Conservation (phyloP, 305 asterid species). For the Fraxinus dipetala region DNA sequence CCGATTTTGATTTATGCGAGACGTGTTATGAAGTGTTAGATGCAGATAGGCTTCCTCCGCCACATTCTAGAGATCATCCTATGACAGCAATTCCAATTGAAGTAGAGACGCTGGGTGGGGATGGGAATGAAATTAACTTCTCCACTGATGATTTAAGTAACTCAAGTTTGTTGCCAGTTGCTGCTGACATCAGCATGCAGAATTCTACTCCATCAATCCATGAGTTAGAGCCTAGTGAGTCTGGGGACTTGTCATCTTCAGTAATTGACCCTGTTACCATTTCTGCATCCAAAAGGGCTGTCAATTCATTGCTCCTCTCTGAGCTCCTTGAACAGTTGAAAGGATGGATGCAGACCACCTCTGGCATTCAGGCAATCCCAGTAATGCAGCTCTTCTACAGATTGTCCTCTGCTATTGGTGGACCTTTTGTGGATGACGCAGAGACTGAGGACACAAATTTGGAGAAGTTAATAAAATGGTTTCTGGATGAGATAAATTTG, state of each 20-base stretch:
- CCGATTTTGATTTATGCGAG: constrained; percentile 98
- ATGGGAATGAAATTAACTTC: constrained; percentile 82
- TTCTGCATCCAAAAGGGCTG: constrained; percentile 96
- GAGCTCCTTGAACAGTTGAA: constrained; percentile 94
- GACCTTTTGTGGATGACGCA: constrained; percentile 74
- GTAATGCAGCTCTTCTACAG: constrained; percentile 94
- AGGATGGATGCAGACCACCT: constrained; percentile 92
- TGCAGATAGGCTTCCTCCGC: constrained; percentile 92
- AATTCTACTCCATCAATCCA: constrained; percentile 68
- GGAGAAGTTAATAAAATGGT: constrained; percentile 91
- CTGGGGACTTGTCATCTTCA: constrained; percentile 72
- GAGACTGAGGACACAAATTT: constrained; percentile 72
- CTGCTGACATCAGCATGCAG: constrained; percentile 57
- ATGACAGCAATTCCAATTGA: constrained; percentile 98
- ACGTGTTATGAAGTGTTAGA: constrained; percentile 90
- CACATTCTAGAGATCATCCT: constrained; percentile 94
- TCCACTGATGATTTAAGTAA: constrained; percentile 69
- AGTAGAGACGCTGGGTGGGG: constrained; percentile 80
- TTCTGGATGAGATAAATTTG: constrained; percentile 75
- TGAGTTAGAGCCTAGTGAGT: constrained; percentile 74
- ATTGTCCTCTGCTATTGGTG: constrained; percentile 91
- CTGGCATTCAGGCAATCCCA: constrained; percentile 90
- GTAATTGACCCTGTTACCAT: constrained; percentile 84
- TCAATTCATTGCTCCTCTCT: constrained; percentile 84
- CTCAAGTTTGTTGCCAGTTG: constrained; percentile 59